These are phyloP conservation scores for Chlorociboria aeruginascens DNA, from an alignment of 495 filamentous ascomycete genomes.

Conservation along the genomic window DNA sequence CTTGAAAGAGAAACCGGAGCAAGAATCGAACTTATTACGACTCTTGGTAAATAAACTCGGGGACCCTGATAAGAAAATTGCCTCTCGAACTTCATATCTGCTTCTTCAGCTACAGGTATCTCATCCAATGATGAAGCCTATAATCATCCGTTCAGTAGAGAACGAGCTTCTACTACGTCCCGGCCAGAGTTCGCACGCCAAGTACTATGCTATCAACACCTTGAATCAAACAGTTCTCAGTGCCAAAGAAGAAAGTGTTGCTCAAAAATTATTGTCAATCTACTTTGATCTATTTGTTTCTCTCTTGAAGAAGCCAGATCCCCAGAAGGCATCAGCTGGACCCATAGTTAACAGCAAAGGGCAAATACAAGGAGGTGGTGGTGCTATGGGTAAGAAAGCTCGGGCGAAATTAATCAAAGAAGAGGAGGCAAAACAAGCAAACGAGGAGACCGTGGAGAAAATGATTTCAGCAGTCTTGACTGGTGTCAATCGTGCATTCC, in stretches of 20 bases:
- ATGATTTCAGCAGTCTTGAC: constrained; percentile 81
- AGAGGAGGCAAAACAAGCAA: constrained; percentile 42
- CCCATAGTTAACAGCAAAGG: constrained; percentile 27
- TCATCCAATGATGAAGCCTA: constrained; percentile 86
- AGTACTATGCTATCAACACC: constrained; percentile 92
- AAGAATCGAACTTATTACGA: constrained; percentile 86
- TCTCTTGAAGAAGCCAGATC: constrained; percentile 48
- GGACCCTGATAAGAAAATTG: constrained; percentile 86
- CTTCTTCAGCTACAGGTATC: constrained; percentile 77
- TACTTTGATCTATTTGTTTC: constrained; percentile 82
- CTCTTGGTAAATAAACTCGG: constrained; percentile 92
- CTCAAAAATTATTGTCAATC: constrained; percentile 67
- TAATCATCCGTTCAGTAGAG: constrained; percentile 74
- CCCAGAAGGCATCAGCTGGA: constrained; percentile 8
- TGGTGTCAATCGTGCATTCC: constrained; percentile 90
- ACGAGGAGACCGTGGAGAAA: constrained; percentile 72
- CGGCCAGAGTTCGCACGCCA: constrained; percentile 74
- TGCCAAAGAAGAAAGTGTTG: constrained; percentile 68
- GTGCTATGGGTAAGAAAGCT: constrained; percentile 34
- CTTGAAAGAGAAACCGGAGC: constrained; percentile 90
- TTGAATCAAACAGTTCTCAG: constrained; percentile 92
- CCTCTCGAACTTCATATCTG: constrained; percentile 82
- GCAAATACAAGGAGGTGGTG: constrained; percentile 38
- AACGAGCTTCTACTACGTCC: constrained; percentile 77
- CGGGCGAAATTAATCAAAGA: constrained; percentile 34